Base-by-base conservation (phyloP, 2,329 filamentous ascomycete species). In the Verruconis gallopava region DNA sequence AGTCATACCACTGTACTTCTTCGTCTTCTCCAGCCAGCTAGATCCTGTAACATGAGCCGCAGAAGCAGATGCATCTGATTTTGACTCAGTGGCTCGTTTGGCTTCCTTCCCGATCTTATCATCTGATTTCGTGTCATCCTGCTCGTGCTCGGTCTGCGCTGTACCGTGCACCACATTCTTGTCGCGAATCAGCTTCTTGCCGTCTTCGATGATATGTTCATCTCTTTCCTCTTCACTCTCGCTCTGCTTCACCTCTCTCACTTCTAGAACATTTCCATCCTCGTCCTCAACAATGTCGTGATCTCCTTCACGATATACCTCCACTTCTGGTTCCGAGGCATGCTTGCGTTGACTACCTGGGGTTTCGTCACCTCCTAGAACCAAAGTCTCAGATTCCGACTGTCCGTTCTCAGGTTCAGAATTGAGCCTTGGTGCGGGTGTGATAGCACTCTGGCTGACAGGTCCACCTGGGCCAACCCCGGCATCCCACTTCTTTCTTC, bases 381-480 rank as follows among this genome's bases (percentile, higher is more conserved):
- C 62, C 40, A 61, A 52, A 13, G 61, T 63, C 43, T 64, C 64
- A 21, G 65, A 64, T 46, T 67, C 60, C 47, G 13, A 9, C 11
- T 15, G 12, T 11, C 12, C 19, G 14, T 21, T 21, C 21, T 17
- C 13, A 12, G 37, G 37, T 14, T 43, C 42, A 9, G 20, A 38
- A 61, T 51, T 13, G 13, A 52, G 50, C 14, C 21, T 30, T 13
- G 15, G 34, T 5, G 21, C 19, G 25, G 91, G 91, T 49, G 75
- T 79, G 51, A 96, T 95, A 18, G 91, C 91, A 25, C 89, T 94
- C 54, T 93, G 79, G 46, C 75, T 83, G 50, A 96, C 81, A 3
- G 86, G 91, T 0, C 91, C 91, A 47, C 91, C 91, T 3, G 83
- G 62, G 46, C 79, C 82, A 50, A 75, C 72, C n/a, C 73, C 79